Percentiles rank a stretch among this genome's conserved stretches.
phyloP scores from a whole-genome alignment of 2,329 filamentous ascomycete genomes.

The Trichoderma hamatum region DNA sequence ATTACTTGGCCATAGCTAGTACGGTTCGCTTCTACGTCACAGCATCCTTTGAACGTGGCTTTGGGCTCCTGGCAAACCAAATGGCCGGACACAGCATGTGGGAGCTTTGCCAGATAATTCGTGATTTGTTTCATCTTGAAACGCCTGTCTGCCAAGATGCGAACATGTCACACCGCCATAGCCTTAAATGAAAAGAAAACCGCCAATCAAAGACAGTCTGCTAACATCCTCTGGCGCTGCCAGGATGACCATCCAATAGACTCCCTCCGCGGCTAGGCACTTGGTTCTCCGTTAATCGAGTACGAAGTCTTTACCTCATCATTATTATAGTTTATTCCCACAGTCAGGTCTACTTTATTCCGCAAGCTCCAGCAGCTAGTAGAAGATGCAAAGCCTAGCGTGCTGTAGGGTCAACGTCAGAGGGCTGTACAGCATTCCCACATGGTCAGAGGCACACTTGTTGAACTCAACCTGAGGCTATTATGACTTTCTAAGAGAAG shows the following conservation, averaged over 20 bases:
- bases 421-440: neutral
- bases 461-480: neutral
- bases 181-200: neutral
- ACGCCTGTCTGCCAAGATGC: constrained; percentile 18
- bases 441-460: neutral
- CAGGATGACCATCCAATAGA: constrained; percentile 9
- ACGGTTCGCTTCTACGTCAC: constrained; percentile 2
- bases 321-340: neutral
- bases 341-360: neutral
- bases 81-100: constrained; percentile 7
- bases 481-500: neutral
- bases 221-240: neutral
- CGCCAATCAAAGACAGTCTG: neutral
- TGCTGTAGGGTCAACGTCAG: neutral
- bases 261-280: constrained; percentile 5
- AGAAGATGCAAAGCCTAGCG: neutral
- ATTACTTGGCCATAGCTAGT: constrained; percentile 12
- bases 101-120: constrained; percentile 5
- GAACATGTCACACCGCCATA: constrained; percentile 19
- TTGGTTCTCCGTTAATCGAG: neutral
- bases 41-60: constrained; percentile 13
- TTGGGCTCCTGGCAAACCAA: neutral
- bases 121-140: constrained; percentile 15
- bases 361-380: neutral
- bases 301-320: neutral